A percentile compares a stretch with the other conserved stretches of the same genome.
phyloP scores from a whole-genome alignment of 192 early-diverging fungal species.

The Rhizophagus sp. region DNA sequence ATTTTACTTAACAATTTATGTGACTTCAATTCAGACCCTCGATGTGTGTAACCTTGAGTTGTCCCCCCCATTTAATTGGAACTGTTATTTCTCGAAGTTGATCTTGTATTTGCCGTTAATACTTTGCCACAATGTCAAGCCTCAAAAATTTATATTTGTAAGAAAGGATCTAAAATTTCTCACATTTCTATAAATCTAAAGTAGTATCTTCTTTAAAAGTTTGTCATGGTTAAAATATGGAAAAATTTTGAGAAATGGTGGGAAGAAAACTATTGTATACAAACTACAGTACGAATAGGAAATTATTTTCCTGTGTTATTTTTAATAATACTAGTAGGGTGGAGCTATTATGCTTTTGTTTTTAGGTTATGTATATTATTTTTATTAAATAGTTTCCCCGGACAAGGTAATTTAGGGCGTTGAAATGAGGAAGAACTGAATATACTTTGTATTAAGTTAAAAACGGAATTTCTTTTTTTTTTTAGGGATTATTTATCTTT shows the following conservation, averaged over 20 bases:
- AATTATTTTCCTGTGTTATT: constrained; percentile 21
- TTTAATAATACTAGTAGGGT: constrained; percentile 3
- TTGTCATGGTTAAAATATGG: constrained; percentile 15
- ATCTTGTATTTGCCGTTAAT: too few species aligned
- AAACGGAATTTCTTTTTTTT: not conserved
- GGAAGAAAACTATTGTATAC: not conserved
- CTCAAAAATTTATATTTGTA: too few species aligned
- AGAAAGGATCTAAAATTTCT: too few species aligned
- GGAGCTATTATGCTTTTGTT: constrained; percentile 30
- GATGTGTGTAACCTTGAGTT: too few species aligned
- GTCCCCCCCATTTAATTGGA: too few species aligned
- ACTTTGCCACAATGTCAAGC: too few species aligned
- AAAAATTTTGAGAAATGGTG: constrained; percentile 1
- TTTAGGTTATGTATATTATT: constrained; percentile 21
- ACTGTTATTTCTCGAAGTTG: too few species aligned
- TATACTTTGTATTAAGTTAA: not conserved
- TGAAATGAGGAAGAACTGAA: not conserved
- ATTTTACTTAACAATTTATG: too few species aligned
- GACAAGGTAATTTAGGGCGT: constrained; percentile 18
- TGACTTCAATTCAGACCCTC: too few species aligned
- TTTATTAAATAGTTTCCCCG: not conserved
- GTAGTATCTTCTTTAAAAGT: not conserved
- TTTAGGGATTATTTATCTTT: constrained; percentile 6
- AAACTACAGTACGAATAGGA: not conserved
- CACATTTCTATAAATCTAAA: too few species aligned